phyloP scores from a whole-genome alignment of 2,329 filamentous ascomycete genomes.

The Tolypocladium guangdongense region DNA sequence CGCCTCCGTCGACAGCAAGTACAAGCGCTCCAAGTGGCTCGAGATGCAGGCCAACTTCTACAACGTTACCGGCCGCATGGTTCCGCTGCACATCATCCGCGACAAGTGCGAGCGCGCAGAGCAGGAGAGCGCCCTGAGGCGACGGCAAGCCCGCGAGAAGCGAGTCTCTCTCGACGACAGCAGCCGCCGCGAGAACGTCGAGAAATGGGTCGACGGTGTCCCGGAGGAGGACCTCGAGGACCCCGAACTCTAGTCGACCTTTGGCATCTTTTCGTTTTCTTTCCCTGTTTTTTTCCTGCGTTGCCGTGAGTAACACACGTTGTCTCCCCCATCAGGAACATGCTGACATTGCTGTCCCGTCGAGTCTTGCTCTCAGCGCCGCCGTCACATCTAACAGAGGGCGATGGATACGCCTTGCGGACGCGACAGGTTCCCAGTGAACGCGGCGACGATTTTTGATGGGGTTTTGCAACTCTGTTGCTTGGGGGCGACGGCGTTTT shows the following conservation, averaged over 20 bases:
- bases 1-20: slow-evolving; percentile 21
- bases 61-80: slow-evolving; percentile 30
- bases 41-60: slow-evolving; percentile 33
- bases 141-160: background rate
- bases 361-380: background rate
- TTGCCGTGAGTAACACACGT: background rate
- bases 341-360: background rate
- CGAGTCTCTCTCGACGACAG: background rate
- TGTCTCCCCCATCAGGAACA: background rate
- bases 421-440: background rate
- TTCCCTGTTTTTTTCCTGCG: background rate
- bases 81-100: slow-evolving; percentile 26
- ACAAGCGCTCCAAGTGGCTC: slow-evolving; percentile 23
- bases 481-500: background rate
- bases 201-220: slow-evolving; percentile 11
- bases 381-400: background rate
- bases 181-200: slow-evolving; percentile 4
- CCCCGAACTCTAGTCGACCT: background rate
- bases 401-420: background rate
- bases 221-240: slow-evolving; percentile 2
- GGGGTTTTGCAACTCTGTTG: background rate
- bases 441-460: background rate
- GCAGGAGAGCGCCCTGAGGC: background rate
- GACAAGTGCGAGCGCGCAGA: slow-evolving; percentile 21
- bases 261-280: background rate